A percentile compares a stretch with the other conserved stretches of the same genome.
phyloP scores from a whole-genome alignment of 495 filamentous ascomycete genomes.

The Chaetomium fimeti region DNA sequence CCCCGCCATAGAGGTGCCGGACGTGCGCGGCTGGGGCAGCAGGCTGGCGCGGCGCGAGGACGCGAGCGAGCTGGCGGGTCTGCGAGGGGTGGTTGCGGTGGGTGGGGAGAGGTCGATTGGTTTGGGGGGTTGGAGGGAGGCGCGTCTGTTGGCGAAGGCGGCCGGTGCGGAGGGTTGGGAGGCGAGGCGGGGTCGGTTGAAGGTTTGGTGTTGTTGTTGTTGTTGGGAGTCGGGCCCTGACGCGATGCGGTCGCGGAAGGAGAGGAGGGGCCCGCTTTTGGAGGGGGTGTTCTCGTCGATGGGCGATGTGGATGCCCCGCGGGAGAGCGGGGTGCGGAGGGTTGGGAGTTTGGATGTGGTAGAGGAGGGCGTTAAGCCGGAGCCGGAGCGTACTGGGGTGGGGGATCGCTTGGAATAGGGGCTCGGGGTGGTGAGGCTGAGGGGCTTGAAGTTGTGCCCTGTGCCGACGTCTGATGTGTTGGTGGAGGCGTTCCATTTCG shows the following conservation, averaged over 20 bases:
- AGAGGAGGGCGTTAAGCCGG: conserved; percentile 41
- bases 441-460: conserved; percentile 68
- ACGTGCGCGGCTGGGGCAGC: conserved; percentile 47
- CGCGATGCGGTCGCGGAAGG: conserved; percentile 51
- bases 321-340: conserved; percentile 48
- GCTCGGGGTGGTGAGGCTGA: conserved; percentile 60
- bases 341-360: conserved; percentile 44
- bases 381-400: conserved; percentile 37
- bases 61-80: conserved; percentile 52
- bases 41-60: conserved; percentile 45
- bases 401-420: conserved; percentile 55
- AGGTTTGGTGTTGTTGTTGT: conserved; percentile 25
- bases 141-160: conserved; percentile 40
- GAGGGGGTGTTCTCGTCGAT: conserved; percentile 42
- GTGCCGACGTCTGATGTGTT: conserved; percentile 67
- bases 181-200: conserved; percentile 40
- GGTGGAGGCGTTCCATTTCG: conserved; percentile 75
- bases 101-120: conserved; percentile 23
- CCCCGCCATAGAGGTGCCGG: neutral
- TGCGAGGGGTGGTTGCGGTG: conserved; percentile 26
- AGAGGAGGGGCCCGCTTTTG: conserved; percentile 38
- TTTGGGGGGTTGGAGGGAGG: conserved; percentile 47
- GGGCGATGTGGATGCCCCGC: conserved; percentile 44
- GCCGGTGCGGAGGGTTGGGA: conserved; percentile 12
- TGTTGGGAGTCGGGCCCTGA: conserved; percentile 38